Conservation (phyloP, 2,329 filamentous ascomycete genomes). For the Canariomyces notabilis region DNA sequence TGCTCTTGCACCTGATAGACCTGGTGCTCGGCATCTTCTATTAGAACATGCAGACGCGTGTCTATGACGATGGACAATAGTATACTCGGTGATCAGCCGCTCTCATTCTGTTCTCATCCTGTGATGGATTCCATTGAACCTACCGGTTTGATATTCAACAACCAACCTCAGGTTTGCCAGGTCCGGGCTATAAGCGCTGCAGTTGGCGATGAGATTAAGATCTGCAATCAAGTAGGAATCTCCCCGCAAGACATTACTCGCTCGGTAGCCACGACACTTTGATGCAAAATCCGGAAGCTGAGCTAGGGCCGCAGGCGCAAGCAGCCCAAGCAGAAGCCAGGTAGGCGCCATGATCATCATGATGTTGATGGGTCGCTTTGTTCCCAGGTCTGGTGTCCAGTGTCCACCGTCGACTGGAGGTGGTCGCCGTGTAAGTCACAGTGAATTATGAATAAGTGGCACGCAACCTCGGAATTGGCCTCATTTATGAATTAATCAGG, state of each 20-base stretch:
- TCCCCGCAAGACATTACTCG: constrained; percentile 52
- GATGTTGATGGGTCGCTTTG: background rate
- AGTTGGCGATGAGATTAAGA: constrained; percentile 60
- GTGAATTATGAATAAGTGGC: too few relatives aligned
- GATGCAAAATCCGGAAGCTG: background rate
- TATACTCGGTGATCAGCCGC: background rate
- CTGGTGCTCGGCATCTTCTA: constrained; percentile 62
- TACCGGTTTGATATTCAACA: constrained; percentile 32
- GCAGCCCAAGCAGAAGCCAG: background rate
- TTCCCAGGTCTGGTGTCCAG: background rate
- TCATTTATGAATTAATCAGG: too few relatives aligned
- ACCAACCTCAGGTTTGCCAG: constrained; percentile 42
- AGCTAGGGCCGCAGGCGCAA: background rate
- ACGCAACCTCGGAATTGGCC: too few relatives aligned
- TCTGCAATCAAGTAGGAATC: constrained; percentile 59
- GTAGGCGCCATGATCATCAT: background rate
- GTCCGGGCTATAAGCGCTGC: constrained; percentile 72
- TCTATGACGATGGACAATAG: constrained; percentile 3
- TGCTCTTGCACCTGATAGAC: constrained; percentile 71
- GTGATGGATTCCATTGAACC: background rate
- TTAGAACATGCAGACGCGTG: constrained; percentile 59
- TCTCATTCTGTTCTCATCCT: too few relatives aligned
- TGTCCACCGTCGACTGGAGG: too few relatives aligned
- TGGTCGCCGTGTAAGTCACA: too few relatives aligned
- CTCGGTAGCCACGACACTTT: constrained; percentile 63